Base-by-base conservation (phyloP, 345 rosid species). In the Excoecaria cochinchinensis region DNA sequence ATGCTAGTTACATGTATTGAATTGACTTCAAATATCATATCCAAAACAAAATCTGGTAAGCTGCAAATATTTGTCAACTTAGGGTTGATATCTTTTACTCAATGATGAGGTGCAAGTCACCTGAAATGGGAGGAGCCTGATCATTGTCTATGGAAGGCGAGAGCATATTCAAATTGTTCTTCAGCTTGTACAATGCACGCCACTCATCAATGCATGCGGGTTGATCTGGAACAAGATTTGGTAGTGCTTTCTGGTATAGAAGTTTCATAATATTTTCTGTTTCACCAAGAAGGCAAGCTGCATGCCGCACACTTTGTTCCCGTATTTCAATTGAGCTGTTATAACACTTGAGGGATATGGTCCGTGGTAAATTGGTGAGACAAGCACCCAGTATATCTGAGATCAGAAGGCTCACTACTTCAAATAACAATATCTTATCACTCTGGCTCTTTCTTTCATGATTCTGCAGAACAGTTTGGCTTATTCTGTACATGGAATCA, bases 321-420 rank as follows among this genome's bases (percentile, higher is more conserved):
- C 97, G 88, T 22, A 78, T 80, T 83, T 86, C 92, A 8, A 94
- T 79, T 52, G 83, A 72, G 68, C 90, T 87, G 55, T 75, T 77
- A 77, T 82, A 80, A 87, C 94, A 91, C 85, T 85, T 91, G 42
- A 39, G 55, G 2, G 81, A 75, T 73, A 95, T 88, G 53, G 83
- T 87, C 1, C 59, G 82, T 6, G 74, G 77, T 44, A 90, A 74
- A 82, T 92, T 92, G 48, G 92, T 87, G 71, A 95, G 91, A 79
- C 97, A 95, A 55, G 97, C 97, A 21, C 85, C 84, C 11, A 91
- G 57, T 44, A 91, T 87, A 80, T 92, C 95, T 4, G 95, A 91
- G 78, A 87, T 85, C 85, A 77, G 85, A 48, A 52, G 77, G 36
- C 77, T 72, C 17, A 90, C 67, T 46, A 58, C 81, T 73, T 79